These are phyloP conservation scores for Guillardia theta DNA, from an alignment of 78 protist genomes.

Conservation along the genomic window DNA sequence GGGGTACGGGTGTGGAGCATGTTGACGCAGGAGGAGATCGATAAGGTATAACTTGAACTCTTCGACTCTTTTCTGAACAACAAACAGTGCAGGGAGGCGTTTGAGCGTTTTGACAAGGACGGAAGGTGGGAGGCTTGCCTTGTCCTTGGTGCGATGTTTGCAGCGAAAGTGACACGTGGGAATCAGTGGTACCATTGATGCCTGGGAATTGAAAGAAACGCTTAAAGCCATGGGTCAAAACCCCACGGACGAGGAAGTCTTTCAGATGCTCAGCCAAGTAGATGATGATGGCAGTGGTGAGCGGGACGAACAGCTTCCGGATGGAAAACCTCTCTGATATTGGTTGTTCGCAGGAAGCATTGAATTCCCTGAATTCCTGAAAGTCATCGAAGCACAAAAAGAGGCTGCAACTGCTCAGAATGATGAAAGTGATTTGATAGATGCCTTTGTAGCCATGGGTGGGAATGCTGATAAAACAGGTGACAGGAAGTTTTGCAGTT, in stretches of 20 bases:
- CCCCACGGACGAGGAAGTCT: constrained; percentile 20
- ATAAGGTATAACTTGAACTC: background rate
- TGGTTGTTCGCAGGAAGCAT: constrained; percentile 9
- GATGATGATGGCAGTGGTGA: constrained; percentile 31
- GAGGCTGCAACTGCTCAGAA: constrained; percentile 5
- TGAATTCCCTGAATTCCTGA: constrained; percentile 6
- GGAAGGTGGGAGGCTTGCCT: background rate
- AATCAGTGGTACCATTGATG: constrained; percentile 14
- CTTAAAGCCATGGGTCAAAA: background rate
- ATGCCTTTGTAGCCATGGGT: constrained; percentile 22
- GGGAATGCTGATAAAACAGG: background rate
- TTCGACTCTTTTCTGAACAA: background rate
- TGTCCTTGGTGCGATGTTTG: background rate
- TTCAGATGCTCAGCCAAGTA: background rate
- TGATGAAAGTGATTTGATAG: background rate
- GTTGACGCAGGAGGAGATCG: background rate
- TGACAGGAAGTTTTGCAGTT: background rate
- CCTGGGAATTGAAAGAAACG: constrained; percentile 27
- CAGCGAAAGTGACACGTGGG: background rate
- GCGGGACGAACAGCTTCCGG: no score
- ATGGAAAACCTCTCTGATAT: background rate
- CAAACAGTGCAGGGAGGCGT: background rate
- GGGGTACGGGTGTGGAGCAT: no score
- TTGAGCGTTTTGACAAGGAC: background rate
- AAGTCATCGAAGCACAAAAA: constrained; percentile 27